Evolutionary conservation across 2,329 filamentous ascomycete species (phyloP), one percentile per base, ranked within the genome.

Genomic region (Cladosporium cucumerinum): DNA sequence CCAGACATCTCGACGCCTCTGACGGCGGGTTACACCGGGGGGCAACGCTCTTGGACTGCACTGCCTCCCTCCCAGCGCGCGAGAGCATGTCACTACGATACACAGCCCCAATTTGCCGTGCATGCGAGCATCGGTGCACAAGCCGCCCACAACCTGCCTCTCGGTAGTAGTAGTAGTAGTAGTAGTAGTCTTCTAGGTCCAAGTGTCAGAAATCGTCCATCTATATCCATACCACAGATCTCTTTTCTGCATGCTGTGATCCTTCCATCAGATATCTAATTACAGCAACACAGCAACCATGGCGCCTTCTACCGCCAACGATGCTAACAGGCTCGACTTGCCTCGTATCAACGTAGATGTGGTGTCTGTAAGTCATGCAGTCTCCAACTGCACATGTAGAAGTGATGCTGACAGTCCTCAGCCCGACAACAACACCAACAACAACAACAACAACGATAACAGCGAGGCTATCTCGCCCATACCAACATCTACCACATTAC

Each of bases 271-370:
- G 11, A 39, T 43, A 62, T 62, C 60, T 54, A 62, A 62, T 62
- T 62, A 55, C 34, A 25, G 55, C 3, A 52, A 26, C 57, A 64
- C 18, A 14, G 26, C 43, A 36, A 64, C 6, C 30, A 64, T 64
- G 62, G 62, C 62, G 62, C 43, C 58, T 4, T 43, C 39, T 46
- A 59, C 23, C 62, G 62, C 62, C 62, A 64, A 54, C 55, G 62
- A 43, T 36, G 48, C 54, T 32, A 58, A 51, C 49, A 64, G 54
- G 23, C 54, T 64, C 18, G 55, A 36, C 18, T 46, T 64, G 46
- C 62, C 62, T 46, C 62, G 57, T 46, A 64, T 64, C 55, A 64
- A 54, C 55, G 62, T 64, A 28, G 62, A 64, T 32, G 57, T 59
- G n/a, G 54, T 57, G 23, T 59, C 62, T n/a, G 62, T 64, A 59